A percentile compares a stretch with the other conserved stretches of the same genome.
These are phyloP conservation scores for Carpinus viminea DNA, from an alignment of 306 rosid genomes.

Conservation along the genomic window DNA sequence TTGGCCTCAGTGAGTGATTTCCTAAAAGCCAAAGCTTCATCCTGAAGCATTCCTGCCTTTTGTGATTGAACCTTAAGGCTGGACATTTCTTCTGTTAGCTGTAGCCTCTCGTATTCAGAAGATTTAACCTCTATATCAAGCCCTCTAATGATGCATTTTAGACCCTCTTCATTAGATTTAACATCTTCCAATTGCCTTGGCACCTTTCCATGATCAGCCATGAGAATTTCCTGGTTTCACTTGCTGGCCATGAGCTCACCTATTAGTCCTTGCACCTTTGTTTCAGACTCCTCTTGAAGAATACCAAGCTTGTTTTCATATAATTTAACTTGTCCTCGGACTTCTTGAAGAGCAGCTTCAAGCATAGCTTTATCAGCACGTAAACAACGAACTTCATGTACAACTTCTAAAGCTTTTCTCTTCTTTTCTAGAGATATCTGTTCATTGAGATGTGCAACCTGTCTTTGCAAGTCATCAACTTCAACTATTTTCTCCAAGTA, in stretches of 20 bases:
- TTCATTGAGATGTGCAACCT: conserved; percentile 40
- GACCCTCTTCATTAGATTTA: no score
- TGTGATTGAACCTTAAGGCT: conserved; percentile 43
- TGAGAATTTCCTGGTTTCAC: conserved; percentile 40
- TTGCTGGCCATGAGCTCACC: conserved; percentile 42
- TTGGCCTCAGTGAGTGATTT: conserved; percentile 39
- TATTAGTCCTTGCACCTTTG: conserved; percentile 40
- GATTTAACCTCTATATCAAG: conserved; percentile 48
- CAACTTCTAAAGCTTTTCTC: conserved; percentile 40
- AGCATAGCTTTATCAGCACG: conserved; percentile 35
- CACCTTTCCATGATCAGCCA: conserved; percentile 42
- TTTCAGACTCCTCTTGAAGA: conserved; percentile 42
- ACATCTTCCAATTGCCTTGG: conserved; percentile 45
- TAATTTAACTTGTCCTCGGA: conserved; percentile 38
- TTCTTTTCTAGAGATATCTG: conserved; percentile 50
- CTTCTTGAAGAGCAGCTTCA: conserved; percentile 49
- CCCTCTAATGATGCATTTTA: conserved; percentile 33
- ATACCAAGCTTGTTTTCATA: conserved; percentile 34
- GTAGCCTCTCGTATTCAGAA: conserved; percentile 42
- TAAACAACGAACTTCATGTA: conserved; percentile 41
- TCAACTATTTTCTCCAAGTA: conserved; percentile 52
- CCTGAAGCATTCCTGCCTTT: conserved; percentile 34
- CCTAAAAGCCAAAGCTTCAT: conserved; percentile 45
- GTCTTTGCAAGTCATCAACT: conserved; percentile 48
- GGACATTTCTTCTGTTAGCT: conserved; percentile 43